Evolutionary conservation across 305 asterid genomes (phyloP).

Genomic region (Fraxinus floribunda): DNA sequence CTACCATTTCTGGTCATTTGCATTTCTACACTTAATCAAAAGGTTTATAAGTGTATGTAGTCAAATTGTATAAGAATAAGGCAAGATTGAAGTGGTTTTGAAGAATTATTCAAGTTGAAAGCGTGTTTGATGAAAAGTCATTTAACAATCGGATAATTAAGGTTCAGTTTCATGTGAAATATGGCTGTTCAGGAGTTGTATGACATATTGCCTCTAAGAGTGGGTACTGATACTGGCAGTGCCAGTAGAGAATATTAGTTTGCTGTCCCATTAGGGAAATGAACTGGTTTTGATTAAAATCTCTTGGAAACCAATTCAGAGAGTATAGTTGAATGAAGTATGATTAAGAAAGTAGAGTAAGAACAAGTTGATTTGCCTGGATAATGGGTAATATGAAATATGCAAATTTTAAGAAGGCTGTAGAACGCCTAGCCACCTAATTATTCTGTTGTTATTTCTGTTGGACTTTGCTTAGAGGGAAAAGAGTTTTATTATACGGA

Average conservation of each 20-base stretch:
- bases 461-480: not conserved
- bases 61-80: not conserved
- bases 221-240: not conserved
- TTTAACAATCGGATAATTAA: not conserved
- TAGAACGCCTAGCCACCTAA: not conserved
- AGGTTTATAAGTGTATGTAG: not conserved
- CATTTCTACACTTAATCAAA: not conserved
- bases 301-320: not conserved
- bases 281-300: not conserved
- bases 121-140: not conserved
- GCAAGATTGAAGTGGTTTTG: not conserved
- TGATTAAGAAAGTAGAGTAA: not conserved
- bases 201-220: not conserved
- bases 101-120: not conserved
- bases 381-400: not conserved
- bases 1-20: not conserved
- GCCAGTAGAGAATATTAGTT: not conserved
- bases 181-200: not conserved
- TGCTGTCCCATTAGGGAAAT: not conserved
- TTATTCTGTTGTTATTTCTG: not conserved
- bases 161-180: not conserved
- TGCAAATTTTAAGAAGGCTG: not conserved
- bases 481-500: not conserved
- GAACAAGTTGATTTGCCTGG: not conserved
- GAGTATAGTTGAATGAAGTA: not conserved